These are phyloP conservation scores for Potentilla sterilis DNA, from an alignment of 306 rosid genomes.

Conservation along the genomic window DNA sequence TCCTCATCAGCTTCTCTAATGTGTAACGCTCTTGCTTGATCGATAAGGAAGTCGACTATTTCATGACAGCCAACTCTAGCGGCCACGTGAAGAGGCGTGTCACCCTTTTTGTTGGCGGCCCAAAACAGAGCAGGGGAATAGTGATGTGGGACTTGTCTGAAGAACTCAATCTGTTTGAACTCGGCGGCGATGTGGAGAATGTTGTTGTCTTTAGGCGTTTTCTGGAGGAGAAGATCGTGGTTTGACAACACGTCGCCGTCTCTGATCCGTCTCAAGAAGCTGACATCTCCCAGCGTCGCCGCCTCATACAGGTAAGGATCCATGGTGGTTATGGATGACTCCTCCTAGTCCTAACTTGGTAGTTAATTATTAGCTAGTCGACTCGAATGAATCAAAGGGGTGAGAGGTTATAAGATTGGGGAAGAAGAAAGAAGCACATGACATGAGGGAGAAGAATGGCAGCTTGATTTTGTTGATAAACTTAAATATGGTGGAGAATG, in stretches of 20 bases:
- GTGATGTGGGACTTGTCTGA: not conserved
- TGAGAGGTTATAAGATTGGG: too few species aligned
- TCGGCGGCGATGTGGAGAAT: slow-evolving; percentile 18
- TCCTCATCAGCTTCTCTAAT: too few species aligned
- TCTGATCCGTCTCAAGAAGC: not conserved
- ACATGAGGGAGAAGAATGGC: too few species aligned
- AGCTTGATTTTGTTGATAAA: too few species aligned
- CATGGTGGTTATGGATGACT: too few species aligned
- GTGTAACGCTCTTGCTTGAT: not conserved
- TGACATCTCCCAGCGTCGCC: not conserved
- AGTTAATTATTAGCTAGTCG: too few species aligned
- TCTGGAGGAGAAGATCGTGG: not conserved
- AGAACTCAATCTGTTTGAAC: not conserved
- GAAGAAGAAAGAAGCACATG: too few species aligned
- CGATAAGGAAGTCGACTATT: not conserved
- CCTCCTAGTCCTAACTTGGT: too few species aligned
- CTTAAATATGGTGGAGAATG: too few species aligned
- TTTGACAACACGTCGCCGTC: not conserved
- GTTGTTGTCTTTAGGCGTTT: slow-evolving; percentile 2
- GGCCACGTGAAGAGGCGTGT: slow-evolving; percentile 25
- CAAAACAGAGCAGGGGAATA: not conserved
- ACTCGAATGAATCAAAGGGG: too few species aligned
- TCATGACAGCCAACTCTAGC: not conserved
- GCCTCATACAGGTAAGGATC: too few species aligned
- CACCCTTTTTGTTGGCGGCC: slow-evolving; percentile 15